phyloP scores from a whole-genome alignment of 805 yeast species.

The Candida lessepsii region DNA sequence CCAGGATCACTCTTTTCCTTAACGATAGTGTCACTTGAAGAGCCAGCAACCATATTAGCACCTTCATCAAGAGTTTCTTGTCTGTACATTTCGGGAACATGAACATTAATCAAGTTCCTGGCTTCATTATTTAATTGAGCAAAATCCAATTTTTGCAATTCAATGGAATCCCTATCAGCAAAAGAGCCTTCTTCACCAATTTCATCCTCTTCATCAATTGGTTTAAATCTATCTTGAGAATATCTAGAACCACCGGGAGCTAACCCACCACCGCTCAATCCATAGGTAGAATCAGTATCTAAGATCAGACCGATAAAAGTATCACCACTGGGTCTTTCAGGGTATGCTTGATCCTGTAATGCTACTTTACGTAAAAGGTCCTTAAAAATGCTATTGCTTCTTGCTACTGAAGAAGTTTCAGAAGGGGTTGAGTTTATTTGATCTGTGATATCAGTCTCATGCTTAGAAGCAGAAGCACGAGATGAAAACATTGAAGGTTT shows the following conservation, averaged over 20 bases:
- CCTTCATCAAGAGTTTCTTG: conserved; percentile 7
- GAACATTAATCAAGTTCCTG: conserved; percentile 50
- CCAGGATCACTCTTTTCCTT: conserved; percentile 7
- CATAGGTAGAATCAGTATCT: conserved; percentile 19
- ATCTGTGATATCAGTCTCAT: conserved; percentile 25
- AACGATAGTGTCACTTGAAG: conserved; percentile 14
- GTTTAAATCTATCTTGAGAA: conserved; percentile 7
- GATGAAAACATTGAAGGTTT: conserved; percentile 14
- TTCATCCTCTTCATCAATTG: conserved; percentile 29
- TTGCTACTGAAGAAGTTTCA: conserved; percentile 10
- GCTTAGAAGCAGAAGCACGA: neutral
- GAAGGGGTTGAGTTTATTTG: conserved; percentile 15
- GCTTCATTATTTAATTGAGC: conserved; percentile 52
- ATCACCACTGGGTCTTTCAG: conserved; percentile 26
- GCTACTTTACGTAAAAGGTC: conserved; percentile 38
- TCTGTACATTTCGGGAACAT: conserved; percentile 31
- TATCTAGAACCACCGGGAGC: conserved; percentile 37
- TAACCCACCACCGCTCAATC: conserved; percentile 40
- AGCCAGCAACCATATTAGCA: no score
- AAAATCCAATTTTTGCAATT: conserved; percentile 43
- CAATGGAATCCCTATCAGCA: conserved; percentile 37
- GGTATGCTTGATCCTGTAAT: conserved; percentile 29
- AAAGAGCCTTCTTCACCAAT: conserved; percentile 15
- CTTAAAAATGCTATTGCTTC: conserved; percentile 21
- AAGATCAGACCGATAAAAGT: conserved; percentile 40